A percentile compares a stretch with the other conserved stretches of the same genome.
These are phyloP conservation scores for Platanthera guangdongensis DNA, from an alignment of 106 monocot genomes.

Conservation along the genomic window DNA sequence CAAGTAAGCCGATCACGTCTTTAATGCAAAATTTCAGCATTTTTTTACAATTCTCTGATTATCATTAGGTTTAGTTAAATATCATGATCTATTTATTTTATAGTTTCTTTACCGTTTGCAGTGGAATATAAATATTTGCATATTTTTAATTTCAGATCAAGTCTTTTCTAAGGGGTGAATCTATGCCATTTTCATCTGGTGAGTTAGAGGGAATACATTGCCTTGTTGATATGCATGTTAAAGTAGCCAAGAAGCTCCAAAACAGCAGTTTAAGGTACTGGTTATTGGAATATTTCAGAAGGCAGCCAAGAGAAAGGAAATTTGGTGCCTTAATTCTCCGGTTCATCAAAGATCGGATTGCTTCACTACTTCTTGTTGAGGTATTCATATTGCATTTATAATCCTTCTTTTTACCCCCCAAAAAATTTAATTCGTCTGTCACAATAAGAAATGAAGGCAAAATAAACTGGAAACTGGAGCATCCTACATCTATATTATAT, in stretches of 20 bases:
- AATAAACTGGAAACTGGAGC: neutral
- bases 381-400: slow-evolving; percentile 20
- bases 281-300: slow-evolving; percentile 84
- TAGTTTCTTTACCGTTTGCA: neutral
- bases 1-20: neutral
- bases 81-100: neutral
- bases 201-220: slow-evolving; percentile 67
- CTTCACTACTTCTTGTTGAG: slow-evolving; percentile 73
- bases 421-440: neutral
- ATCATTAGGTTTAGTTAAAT: neutral
- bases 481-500: neutral
- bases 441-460: neutral
- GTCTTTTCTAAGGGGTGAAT: slow-evolving; percentile 80
- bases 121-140: neutral
- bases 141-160: slow-evolving; percentile 53
- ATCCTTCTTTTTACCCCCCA: neutral
- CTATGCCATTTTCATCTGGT: slow-evolving; percentile 70
- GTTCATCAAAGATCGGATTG: slow-evolving; percentile 76
- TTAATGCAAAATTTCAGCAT: neutral
- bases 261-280: slow-evolving; percentile 78
- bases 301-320: slow-evolving; percentile 59
- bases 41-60: neutral
- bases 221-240: slow-evolving; percentile 63
- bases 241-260: slow-evolving; percentile 57
- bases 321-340: slow-evolving; percentile 69